Conservation (phyloP, 176 grass and related monocot species). For the Urochloa ruziziensis region DNA sequence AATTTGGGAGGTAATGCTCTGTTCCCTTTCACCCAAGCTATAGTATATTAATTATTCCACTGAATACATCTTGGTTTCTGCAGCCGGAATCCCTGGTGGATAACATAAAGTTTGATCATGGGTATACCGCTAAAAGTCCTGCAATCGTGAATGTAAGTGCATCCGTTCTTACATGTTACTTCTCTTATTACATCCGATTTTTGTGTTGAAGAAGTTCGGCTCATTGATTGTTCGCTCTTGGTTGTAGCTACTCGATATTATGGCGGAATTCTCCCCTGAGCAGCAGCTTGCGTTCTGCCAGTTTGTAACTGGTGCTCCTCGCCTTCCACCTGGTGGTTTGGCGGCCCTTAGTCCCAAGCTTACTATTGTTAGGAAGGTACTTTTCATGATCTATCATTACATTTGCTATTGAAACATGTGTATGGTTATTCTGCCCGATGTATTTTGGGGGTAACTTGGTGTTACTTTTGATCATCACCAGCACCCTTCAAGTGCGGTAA, state of each 20-base stretch:
- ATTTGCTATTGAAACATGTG: not conserved
- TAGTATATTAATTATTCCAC: not conserved
- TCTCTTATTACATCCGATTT: not conserved
- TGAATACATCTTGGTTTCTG: conserved; percentile 18
- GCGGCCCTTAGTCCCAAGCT: conserved; percentile 83
- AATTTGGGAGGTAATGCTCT: conserved; percentile 72
- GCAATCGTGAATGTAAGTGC: conserved; percentile 68
- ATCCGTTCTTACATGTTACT: not conserved
- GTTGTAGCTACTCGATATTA: conserved; percentile 80
- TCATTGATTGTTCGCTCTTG: conserved; percentile 22
- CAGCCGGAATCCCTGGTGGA: conserved; percentile 66
- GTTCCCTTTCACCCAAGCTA: not conserved
- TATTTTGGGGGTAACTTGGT: conserved; percentile 18
- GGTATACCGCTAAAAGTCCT: conserved; percentile 80
- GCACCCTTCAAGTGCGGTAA: conserved; percentile 63
- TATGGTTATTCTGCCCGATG: not conserved
- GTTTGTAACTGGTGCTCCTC: conserved; percentile 91
- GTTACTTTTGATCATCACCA: conserved; percentile 27
- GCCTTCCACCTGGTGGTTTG: conserved; percentile 93
- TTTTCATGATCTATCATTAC: not conserved
- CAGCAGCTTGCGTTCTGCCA: conserved; percentile 87
- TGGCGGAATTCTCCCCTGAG: conserved; percentile 73
- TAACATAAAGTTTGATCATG: conserved; percentile 96
- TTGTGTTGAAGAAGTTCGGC: not conserved
- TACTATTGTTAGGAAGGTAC: conserved; percentile 94